Conservation (phyloP, 2,329 filamentous ascomycete species). For the Hymenoscyphus fraxineus region DNA sequence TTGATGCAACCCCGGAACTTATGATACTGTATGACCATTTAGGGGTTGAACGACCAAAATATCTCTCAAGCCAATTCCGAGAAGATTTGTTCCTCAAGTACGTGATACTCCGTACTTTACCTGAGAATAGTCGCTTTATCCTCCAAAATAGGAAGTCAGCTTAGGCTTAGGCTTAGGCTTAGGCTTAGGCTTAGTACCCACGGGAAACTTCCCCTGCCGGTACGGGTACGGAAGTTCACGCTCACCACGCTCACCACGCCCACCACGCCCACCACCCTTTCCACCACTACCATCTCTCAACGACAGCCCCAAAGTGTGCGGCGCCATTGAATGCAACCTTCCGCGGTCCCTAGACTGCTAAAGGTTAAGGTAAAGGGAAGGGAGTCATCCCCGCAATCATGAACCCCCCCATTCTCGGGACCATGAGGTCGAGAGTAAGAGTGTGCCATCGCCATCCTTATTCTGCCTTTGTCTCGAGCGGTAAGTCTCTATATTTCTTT, state of each 20-base stretch:
- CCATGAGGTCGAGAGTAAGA: neutral
- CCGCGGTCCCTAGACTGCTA: neutral
- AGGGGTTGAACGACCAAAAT: too few relatives aligned
- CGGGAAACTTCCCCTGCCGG: too few relatives aligned
- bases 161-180: too few relatives aligned
- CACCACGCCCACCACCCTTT: neutral
- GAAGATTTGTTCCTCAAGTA: too few relatives aligned
- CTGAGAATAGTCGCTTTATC: too few relatives aligned
- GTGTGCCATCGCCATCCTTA: neutral
- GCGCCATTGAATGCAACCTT: neutral
- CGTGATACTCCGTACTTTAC: too few relatives aligned
- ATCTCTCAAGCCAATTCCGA: too few relatives aligned
- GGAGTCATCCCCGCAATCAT: neutral
- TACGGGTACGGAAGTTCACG: neutral
- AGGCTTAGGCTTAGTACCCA: too few relatives aligned
- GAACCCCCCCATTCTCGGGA: neutral
- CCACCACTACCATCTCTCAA: neutral
- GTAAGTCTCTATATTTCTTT: neutral
- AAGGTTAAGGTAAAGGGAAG: neutral
- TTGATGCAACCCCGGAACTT: too few relatives aligned
- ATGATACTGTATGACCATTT: too few relatives aligned
- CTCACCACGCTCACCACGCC: neutral
- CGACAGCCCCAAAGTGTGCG: neutral
- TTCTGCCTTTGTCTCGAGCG: neutral
- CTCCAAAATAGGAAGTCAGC: too few relatives aligned